phyloP scores from a whole-genome alignment of 2,329 filamentous ascomycete species.

The Periconia sp. region DNA sequence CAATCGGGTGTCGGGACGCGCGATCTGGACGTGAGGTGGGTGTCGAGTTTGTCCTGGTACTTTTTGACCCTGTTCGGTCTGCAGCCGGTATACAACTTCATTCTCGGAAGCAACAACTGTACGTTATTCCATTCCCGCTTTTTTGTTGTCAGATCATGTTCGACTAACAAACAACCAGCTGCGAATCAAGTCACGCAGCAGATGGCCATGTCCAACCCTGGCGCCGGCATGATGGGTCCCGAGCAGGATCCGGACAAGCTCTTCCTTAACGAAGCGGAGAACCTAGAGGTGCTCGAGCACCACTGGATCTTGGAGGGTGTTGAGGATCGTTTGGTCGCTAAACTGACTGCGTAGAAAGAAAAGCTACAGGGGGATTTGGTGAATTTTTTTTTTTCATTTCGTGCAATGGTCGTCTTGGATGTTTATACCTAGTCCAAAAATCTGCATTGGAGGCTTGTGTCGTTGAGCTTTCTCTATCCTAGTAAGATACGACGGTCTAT shows the following conservation, averaged over 20 bases:
- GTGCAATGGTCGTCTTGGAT: no score
- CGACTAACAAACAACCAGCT: conserved; percentile 55
- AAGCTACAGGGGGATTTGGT: no score
- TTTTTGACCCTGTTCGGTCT: conserved; percentile 96
- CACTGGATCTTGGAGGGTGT: conserved; percentile 87
- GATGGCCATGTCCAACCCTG: conserved; percentile 74
- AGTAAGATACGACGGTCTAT: no score
- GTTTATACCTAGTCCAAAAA: no score
- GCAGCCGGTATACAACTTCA: conserved; percentile 95
- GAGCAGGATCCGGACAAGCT: conserved; percentile 95
- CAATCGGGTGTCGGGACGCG: conserved; percentile 94
- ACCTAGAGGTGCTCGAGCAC: conserved; percentile 91
- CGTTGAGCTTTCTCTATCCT: no score
- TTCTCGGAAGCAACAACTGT: conserved; percentile 96
- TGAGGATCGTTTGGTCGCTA: conserved; percentile 75
- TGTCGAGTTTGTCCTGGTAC: conserved; percentile 98
- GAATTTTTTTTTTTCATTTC: no score
- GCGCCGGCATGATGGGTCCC: conserved; percentile 81
- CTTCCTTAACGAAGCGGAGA: conserved; percentile 90
- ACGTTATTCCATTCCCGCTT: conserved; percentile 40
- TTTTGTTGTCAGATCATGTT: no score
- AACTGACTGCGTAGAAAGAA: conserved; percentile 25
- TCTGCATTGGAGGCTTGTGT: no score
- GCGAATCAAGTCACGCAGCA: conserved; percentile 89
- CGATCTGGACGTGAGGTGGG: conserved; percentile 97